A percentile compares a stretch with the other conserved stretches of the same genome.
Evolutionary conservation across 805 yeast genomes (phyloP).

Genomic region (Metschnikowia chrysomelidarum): DNA sequence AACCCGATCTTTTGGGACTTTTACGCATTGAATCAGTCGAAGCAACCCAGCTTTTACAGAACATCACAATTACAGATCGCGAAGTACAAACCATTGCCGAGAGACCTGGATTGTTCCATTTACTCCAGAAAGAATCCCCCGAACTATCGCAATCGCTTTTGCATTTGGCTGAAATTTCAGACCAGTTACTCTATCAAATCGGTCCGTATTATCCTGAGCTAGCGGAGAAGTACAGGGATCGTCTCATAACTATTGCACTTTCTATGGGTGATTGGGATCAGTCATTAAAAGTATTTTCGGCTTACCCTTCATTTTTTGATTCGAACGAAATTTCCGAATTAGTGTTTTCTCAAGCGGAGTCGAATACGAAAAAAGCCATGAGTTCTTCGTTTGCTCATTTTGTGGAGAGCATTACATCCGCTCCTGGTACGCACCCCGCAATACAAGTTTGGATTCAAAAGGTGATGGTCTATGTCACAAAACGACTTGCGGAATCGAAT

Average conservation of each 20-base stretch:
- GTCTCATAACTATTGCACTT: slow-evolving; percentile 16
- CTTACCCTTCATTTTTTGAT: slow-evolving; percentile 10
- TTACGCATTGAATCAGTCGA: slow-evolving; percentile 9
- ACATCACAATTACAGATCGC: slow-evolving; percentile 4
- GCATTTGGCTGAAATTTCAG: slow-evolving; percentile 4
- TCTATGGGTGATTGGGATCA: slow-evolving; percentile 20
- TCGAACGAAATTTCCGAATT: slow-evolving; percentile 18
- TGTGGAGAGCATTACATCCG: slow-evolving; percentile 17
- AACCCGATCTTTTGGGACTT: slow-evolving; percentile 12
- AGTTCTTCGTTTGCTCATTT: slow-evolving; percentile 27
- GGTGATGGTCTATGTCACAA: slow-evolving; percentile 59
- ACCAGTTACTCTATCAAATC: slow-evolving; percentile 15
- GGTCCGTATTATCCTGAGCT: slow-evolving; percentile 14
- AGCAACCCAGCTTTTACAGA: slow-evolving; percentile 8
- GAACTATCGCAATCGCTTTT: slow-evolving; percentile 7
- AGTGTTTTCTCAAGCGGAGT: slow-evolving; percentile 22
- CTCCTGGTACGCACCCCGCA: slow-evolving; percentile 18
- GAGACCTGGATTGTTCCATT: slow-evolving; percentile 8
- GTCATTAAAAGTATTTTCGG: slow-evolving; percentile 19
- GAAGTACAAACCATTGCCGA: slow-evolving; percentile 9
- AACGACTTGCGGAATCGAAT: slow-evolving; percentile 53
- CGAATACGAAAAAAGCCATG: slow-evolving; percentile 28
- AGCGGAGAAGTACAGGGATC: slow-evolving; percentile 10
- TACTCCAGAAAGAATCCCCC: slow-evolving; percentile 10
- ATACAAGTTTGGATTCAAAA: slow-evolving; percentile 54